Conservation (phyloP, 2,329 filamentous ascomycete species). For the Botrytis sinoallii region DNA sequence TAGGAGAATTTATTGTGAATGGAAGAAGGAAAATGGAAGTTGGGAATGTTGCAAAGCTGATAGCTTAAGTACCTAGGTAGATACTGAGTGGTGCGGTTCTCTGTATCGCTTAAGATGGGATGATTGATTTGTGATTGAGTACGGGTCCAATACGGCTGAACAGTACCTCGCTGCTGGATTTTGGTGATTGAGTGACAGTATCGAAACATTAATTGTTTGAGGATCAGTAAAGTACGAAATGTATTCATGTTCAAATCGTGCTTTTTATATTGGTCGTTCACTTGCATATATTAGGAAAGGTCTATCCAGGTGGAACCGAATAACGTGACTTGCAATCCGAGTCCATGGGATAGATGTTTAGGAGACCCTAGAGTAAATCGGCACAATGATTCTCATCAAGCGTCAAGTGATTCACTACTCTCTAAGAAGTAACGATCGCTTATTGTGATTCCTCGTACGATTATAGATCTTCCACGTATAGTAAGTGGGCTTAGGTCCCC, state of each 20-base stretch:
- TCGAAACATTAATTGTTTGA: not conserved
- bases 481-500: no score
- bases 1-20: not conserved
- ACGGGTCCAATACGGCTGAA: not conserved
- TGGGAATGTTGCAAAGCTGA: not conserved
- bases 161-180: not conserved
- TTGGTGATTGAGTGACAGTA: not conserved
- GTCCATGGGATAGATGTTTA: not conserved
- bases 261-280: not conserved
- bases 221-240: not conserved
- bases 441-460: not conserved
- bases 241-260: not conserved
- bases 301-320: not conserved
- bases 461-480: not conserved
- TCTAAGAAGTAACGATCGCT: not conserved
- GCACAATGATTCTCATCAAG: not conserved
- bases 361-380: not conserved
- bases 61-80: not conserved
- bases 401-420: not conserved
- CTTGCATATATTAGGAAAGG: not conserved
- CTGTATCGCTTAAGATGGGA: not conserved
- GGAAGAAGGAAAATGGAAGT: not conserved
- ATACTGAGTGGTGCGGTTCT: not conserved
- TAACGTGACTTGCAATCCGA: not conserved
- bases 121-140: not conserved